These are phyloP conservation scores for Besnoitia besnoiti DNA, from an alignment of 169 alveolate species.

Conservation along the genomic window DNA sequence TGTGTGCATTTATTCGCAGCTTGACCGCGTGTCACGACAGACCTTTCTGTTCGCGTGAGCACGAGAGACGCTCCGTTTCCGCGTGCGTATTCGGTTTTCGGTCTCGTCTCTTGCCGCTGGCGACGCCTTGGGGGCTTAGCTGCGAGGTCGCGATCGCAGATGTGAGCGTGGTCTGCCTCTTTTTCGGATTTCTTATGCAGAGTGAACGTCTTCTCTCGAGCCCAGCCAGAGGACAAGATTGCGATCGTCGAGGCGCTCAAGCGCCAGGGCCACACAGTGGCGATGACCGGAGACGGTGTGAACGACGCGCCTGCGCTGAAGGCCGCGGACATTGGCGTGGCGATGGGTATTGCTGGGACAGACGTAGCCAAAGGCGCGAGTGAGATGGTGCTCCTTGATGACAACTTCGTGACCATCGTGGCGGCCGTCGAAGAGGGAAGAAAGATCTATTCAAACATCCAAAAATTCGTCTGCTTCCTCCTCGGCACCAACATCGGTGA, in stretches of 20 bases:
- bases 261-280: slow-evolving; percentile 88
- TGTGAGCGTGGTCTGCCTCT: neutral
- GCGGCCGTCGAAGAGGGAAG: slow-evolving; percentile 92
- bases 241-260: slow-evolving; percentile 88
- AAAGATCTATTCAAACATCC: slow-evolving; percentile 91
- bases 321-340: slow-evolving; percentile 97
- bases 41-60: no score
- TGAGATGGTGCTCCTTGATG: slow-evolving; percentile 99
- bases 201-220: slow-evolving; percentile 86
- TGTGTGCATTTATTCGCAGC: no score
- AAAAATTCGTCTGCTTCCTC: slow-evolving; percentile 92
- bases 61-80: no score
- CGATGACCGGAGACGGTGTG: slow-evolving; percentile 95
- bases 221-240: slow-evolving; percentile 92
- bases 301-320: slow-evolving; percentile 95
- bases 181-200: neutral
- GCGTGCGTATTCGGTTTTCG: no score
- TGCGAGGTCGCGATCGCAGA: neutral
- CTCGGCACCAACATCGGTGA: slow-evolving; percentile 94
- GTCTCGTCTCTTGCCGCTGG: neutral
- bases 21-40: no score
- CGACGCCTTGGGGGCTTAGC: neutral
- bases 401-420: slow-evolving; percentile 92
- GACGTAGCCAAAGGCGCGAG: slow-evolving; percentile 99
- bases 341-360: slow-evolving; percentile 99